Evolutionary conservation across 202 grass and related monocot species (phyloP).

Genomic region (Saccharum hybrid): DNA sequence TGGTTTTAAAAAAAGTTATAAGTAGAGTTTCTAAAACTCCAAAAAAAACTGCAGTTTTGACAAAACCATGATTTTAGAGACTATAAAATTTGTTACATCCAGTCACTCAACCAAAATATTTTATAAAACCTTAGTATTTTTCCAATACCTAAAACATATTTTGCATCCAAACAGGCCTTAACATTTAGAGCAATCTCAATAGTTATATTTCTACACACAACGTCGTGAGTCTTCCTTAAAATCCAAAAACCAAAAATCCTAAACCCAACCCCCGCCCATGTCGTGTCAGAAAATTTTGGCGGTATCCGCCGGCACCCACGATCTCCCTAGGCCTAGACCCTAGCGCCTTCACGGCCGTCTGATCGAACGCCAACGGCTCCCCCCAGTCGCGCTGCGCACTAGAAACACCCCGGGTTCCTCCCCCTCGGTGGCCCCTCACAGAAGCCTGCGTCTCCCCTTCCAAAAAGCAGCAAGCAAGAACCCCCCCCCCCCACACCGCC

Average conservation of each 20-base stretch:
- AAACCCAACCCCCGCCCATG: background rate
- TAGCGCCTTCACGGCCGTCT: background rate
- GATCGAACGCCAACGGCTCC: background rate
- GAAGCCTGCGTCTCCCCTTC: background rate
- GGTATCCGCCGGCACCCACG: background rate
- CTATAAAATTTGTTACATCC: no score
- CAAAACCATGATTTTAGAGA: no score
- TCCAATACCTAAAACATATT: no score
- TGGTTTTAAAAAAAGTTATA: no score
- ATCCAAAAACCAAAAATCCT: background rate
- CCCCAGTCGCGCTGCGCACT: background rate
- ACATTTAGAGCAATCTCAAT: no score
- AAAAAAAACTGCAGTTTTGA: no score
- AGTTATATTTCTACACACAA: no score
- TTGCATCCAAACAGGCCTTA: no score
- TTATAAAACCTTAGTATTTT: no score
- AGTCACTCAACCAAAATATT: no score
- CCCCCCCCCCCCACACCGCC: background rate
- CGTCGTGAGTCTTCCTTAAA: no score
- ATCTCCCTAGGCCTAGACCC: background rate
- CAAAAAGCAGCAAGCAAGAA: constrained; percentile 34
- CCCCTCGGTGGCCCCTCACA: background rate
- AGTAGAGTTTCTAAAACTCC: no score
- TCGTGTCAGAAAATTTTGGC: background rate
- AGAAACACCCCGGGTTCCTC: background rate